phyloP scores from a whole-genome alignment of 139 green algal genomes.

The Chlamydomonas sphaeroides region DNA sequence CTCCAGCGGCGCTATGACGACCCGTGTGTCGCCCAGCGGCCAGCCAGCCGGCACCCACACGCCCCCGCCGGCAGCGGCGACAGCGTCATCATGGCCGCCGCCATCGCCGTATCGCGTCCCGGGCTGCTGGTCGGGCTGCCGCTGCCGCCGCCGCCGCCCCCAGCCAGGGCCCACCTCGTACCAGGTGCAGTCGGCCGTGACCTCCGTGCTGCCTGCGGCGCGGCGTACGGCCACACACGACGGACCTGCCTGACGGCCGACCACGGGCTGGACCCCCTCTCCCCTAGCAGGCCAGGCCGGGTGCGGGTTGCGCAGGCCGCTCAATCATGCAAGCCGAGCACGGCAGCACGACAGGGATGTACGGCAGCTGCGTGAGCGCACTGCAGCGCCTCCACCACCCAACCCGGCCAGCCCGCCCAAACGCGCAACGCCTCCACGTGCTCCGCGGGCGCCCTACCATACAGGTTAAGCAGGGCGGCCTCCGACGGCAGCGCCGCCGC shows the following conservation, averaged over 20 bases:
- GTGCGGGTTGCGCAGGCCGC: no score
- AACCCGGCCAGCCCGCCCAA: no score
- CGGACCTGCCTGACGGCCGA: no score
- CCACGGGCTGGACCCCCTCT: no score
- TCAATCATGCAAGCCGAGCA: no score
- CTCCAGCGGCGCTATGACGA: slow-evolving; percentile 9
- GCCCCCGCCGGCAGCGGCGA: not conserved
- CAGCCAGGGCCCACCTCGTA: not conserved
- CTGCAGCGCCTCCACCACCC: no score
- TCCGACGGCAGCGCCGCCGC: not conserved
- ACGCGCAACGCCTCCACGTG: no score
- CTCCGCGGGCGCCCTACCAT: no score
- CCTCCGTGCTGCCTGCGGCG: slow-evolving; percentile 43
- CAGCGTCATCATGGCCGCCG: no score
- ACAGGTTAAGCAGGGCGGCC: slow-evolving; percentile 15
- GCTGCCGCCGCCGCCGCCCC: not conserved
- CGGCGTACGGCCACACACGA: no score
- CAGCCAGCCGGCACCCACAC: slow-evolving; percentile 31
- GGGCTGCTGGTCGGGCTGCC: not conserved
- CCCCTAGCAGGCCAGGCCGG: no score
- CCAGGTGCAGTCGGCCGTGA: slow-evolving; percentile 45
- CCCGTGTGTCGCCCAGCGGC: slow-evolving; percentile 20
- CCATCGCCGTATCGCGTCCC: not conserved
- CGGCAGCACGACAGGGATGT: not conserved
- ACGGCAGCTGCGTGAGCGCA: no score